Percentiles rank a stretch among this genome's conserved stretches.
phyloP scores from a whole-genome alignment of 1,139 yeast species.

The Pichia sp. region DNA sequence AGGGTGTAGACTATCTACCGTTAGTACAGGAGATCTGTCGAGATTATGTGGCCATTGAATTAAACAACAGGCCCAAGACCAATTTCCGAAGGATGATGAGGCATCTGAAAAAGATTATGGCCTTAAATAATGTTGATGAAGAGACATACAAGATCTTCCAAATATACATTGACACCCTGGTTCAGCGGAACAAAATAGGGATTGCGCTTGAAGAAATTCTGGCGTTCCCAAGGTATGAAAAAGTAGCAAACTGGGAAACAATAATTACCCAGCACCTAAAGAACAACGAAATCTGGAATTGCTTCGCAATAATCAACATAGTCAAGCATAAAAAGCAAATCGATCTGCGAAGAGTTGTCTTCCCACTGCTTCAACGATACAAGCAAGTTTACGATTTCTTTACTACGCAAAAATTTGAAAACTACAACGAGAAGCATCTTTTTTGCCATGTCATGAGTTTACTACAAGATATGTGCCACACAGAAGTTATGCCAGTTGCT shows the following conservation, averaged over 20 bases:
- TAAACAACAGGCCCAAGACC: neutral
- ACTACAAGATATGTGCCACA: neutral
- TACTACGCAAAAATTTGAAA: slow-evolving; percentile 4
- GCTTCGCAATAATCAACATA: slow-evolving; percentile 9
- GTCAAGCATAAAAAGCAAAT: neutral
- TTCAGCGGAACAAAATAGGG: neutral
- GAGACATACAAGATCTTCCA: neutral
- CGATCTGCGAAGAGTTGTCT: neutral
- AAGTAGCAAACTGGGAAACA: slow-evolving; percentile 1
- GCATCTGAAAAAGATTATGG: neutral
- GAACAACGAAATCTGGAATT: slow-evolving; percentile 3
- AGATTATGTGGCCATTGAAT: slow-evolving; percentile 6
- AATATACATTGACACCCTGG: neutral
- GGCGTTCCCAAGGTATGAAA: neutral
- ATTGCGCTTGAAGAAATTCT: slow-evolving; percentile 7
- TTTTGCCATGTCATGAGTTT: slow-evolving; percentile 2
- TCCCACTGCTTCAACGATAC: neutral
- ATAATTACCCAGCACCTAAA: slow-evolving; percentile 1
- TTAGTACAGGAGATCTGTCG: slow-evolving; percentile 9
- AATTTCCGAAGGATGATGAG: neutral
- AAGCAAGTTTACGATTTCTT: slow-evolving; percentile 5
- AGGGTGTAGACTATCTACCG: slow-evolving; percentile 8
- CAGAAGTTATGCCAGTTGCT: neutral
- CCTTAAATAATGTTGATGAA: neutral
- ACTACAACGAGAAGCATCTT: neutral